Conservation (phyloP, 2,329 filamentous ascomycete genomes). For the Huntiella omanensis region DNA sequence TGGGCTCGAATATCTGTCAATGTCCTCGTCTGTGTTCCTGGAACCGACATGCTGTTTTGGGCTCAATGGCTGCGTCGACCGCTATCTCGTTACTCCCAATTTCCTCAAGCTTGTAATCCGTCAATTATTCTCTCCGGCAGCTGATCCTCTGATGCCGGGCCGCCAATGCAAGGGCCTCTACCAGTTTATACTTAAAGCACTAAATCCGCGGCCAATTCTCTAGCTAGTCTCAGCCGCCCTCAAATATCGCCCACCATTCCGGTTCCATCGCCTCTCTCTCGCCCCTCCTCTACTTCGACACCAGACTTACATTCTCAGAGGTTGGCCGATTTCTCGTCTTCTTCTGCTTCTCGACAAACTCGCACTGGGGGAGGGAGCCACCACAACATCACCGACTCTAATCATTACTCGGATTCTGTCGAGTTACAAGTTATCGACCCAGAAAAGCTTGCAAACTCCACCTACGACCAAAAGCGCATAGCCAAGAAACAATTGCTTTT, state of each 20-base stretch:
- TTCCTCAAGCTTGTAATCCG: too few relatives aligned
- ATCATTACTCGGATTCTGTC: conserved; percentile 16
- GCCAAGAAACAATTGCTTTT: conserved; percentile 54
- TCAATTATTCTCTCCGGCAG: too few relatives aligned
- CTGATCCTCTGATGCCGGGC: too few relatives aligned
- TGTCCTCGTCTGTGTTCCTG: too few relatives aligned
- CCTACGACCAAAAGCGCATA: conserved; percentile 27
- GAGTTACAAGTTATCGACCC: conserved; percentile 20
- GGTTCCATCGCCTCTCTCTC: conserved; percentile 14
- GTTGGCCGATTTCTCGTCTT: not conserved
- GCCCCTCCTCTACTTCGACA: conserved; percentile 21
- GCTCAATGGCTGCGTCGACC: too few relatives aligned
- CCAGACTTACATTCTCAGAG: not conserved
- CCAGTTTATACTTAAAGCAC: too few relatives aligned
- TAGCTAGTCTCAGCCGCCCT: not conserved
- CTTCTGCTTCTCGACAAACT: conserved; percentile 8
- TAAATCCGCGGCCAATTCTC: too few relatives aligned
- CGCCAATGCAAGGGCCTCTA: too few relatives aligned
- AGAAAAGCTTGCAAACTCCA: conserved; percentile 17
- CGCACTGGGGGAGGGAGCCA: conserved; percentile 10
- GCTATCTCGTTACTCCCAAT: too few relatives aligned
- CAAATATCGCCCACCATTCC: conserved; percentile 19
- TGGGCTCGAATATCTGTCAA: too few relatives aligned
- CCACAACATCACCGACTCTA: not conserved
- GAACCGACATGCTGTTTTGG: too few relatives aligned